Evolutionary conservation across 2,329 filamentous ascomycete genomes (phyloP), one percentile per base, ranked within the genome.

Genomic region (Exophiala lecanii-corni): DNA sequence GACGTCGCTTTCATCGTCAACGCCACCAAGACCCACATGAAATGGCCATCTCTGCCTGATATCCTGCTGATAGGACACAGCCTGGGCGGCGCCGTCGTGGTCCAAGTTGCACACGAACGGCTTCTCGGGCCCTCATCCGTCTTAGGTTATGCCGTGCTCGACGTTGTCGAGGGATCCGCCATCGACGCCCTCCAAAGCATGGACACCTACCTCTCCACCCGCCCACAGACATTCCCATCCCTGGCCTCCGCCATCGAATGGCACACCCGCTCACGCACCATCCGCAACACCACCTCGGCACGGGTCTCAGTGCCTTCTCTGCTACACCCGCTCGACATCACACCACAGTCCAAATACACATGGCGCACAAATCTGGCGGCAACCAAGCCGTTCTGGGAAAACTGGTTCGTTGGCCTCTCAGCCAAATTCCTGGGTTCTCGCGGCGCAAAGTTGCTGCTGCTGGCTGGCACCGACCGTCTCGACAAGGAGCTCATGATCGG

Each of bases 161-260:
- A 98, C 65, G 88, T 98, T 3, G 92, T 98, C 19, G 92, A 98
- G 66, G 86, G 92, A 9, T 94, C 87, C 1, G 92, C 92, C 23
- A 91, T 98, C 65, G 92, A 97, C 62, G 91, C 92, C 2, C 73
- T 98, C 40, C 82, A 89, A 63, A 89, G 85, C 64, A 98, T 98
- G 92, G 84, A 92, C 54, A 84, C 82, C 2, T 96, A 96, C 63
- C 75, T 98, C 15, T 82, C 85, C 1, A 89, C 83, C 3, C 77
- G 92, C 16, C 92, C 92, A 0, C 71, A 73, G 6, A 79, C 81
- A 2, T 98, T 98, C 58, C 71, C 79, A n/a, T 84, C 80, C 9
- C 56, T 95, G 13, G 75, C 84, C 51, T 78, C 84, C 3, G 91
- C 84, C 5, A 88, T 98, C 53, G 87, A 94, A 57, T 98, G 92